phyloP scores from a whole-genome alignment of 768 basidiomycete genomes.

The Psilocybe sp. region DNA sequence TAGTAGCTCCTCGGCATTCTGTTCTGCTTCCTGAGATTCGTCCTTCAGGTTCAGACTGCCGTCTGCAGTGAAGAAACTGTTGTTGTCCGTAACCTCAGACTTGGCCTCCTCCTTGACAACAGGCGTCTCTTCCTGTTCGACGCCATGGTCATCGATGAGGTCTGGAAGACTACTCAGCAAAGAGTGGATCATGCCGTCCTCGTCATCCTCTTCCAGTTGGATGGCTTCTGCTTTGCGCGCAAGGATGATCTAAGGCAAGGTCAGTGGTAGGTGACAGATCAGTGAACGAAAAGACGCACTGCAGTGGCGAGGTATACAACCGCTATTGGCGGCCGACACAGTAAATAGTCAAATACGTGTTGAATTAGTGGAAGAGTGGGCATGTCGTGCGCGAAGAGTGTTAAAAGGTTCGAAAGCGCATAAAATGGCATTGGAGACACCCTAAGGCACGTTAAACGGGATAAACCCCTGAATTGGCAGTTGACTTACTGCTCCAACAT shows the following conservation, averaged over 20 bases:
- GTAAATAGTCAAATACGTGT: conserved; percentile 87
- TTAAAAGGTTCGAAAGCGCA: conserved; percentile 86
- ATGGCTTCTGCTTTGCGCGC: conserved; percentile 67
- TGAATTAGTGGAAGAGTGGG: conserved; percentile 88
- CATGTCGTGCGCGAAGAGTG: conserved; percentile 89
- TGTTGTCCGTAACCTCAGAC: neutral
- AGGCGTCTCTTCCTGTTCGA: neutral
- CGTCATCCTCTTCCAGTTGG: conserved; percentile 61
- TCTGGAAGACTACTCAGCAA: conserved; percentile 63
- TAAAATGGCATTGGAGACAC: conserved; percentile 83
- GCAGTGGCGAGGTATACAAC: conserved; percentile 82
- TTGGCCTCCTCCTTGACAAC: conserved; percentile 2
- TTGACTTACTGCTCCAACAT: conserved; percentile 60
- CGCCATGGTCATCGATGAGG: conserved; percentile 41
- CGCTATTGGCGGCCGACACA: conserved; percentile 78
- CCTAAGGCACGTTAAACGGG: conserved; percentile 29
- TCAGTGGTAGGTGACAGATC: neutral
- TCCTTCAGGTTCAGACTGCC: neutral
- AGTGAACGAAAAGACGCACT: conserved; percentile 43
- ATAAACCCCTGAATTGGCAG: neutral
- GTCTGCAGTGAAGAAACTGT: conserved; percentile 16
- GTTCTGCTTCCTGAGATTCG: neutral
- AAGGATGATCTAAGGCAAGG: conserved; percentile 58
- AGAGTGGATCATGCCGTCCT: conserved; percentile 82
- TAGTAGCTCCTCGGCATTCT: neutral